Base-by-base conservation (phyloP, 2,329 filamentous ascomycete species). In the Emmonsiellopsis sp. region DNA sequence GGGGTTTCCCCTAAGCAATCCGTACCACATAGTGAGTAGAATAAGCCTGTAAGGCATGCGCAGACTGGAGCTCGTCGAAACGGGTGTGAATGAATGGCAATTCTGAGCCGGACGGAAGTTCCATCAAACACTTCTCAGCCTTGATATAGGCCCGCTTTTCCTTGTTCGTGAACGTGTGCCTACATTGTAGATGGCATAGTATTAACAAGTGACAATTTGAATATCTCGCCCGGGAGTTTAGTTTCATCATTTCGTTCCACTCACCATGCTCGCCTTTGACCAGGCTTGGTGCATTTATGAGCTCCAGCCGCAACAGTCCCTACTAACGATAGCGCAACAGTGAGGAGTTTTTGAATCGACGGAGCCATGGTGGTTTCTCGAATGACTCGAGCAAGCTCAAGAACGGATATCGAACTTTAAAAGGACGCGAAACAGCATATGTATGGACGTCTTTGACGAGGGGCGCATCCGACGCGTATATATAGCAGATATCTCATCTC, bases 81-180 rank as follows among this genome's bases (percentile, higher is more conserved):
- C 40, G 42, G 10, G 49, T 43, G 8, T 37, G 49, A 10, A 39
- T 9, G 11, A 36, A 36, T 34, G 37, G 49, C 31, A 51, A 44
- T 10, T 37, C 49, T 4, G 27, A 21, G 10, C n/a, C 17, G n/a
- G 49, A 17, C 9, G 39, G 14, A 4, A 39, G 6, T 14, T 51
- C 21, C 49, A 51, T 51, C 40, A 51, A 43, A 44, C 49, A 51
- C 21, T 10, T 37, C 40, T 51, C 40, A 13, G 49, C 49, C 6
- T 44, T 39, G 17, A 51, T 13, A 39, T 51, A 51, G 10, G 14
- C 49, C 7, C 27, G 31, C 37, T 51, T 43, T 36, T 51, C 49
- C 17, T 44, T 31, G 9, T 43, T 32, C 11, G 14, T 33, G 9
- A 51, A 36, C 14, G 37, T 43, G 36, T 51, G 49, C 49, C 49